Percentiles rank a stretch among this genome's conserved stretches.
Evolutionary conservation across 345 rosid species (phyloP).

Genomic region (Eucalyptus erythrocorys): DNA sequence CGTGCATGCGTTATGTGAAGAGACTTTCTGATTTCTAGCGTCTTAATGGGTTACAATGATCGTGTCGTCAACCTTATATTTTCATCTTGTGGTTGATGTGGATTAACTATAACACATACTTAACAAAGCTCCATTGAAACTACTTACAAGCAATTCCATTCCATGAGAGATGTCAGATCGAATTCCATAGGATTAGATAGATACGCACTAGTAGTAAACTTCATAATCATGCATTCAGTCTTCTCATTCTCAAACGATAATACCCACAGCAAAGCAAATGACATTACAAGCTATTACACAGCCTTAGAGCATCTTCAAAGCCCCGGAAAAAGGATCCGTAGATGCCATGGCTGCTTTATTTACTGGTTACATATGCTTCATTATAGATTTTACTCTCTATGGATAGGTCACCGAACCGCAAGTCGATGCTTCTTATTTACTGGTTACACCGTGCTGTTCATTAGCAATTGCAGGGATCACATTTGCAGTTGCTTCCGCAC

Average conservation of each 20-base stretch:
- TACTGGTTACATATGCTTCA: background rate
- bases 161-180: background rate
- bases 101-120: background rate
- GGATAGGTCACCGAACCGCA: background rate
- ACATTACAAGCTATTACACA: background rate
- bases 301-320: background rate
- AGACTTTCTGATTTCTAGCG: background rate
- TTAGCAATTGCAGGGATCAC: conserved; percentile 38
- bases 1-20: background rate
- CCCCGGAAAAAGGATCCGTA: background rate
- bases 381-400: background rate
- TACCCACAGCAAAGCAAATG: background rate
- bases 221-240: background rate
- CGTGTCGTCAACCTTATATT: background rate
- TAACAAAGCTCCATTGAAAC: background rate
- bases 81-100: background rate
- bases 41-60: background rate
- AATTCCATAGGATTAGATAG: background rate
- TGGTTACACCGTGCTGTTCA: background rate
- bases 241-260: background rate
- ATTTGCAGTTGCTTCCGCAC: conserved; percentile 66
- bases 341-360: background rate
- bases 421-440: background rate
- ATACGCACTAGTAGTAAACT: background rate
- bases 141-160: background rate